These are phyloP conservation scores for Apophysomyces trapeziformis DNA, from an alignment of 371 early-diverging fungal genomes.

Conservation along the genomic window DNA sequence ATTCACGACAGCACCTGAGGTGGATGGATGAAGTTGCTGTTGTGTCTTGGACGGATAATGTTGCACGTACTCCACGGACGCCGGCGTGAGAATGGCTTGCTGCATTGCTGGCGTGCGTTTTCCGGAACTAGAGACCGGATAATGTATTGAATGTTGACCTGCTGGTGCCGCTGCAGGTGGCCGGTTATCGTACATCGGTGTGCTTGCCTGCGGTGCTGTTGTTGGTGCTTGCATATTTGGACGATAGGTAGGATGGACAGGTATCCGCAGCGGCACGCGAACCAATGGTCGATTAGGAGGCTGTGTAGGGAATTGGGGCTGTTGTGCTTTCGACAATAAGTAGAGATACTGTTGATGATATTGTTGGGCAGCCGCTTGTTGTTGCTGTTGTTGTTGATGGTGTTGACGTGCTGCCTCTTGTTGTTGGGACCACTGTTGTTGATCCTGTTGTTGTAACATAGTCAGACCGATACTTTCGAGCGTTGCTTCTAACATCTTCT, in stretches of 20 bases:
- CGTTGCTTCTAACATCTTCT: conserved; percentile 46
- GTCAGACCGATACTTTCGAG: conserved; percentile 42
- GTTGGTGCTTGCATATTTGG: conserved; percentile 19
- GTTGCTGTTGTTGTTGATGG: conserved; percentile 37
- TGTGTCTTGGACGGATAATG: conserved; percentile 2
- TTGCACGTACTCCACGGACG: neutral
- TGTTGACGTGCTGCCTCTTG: conserved; percentile 22
- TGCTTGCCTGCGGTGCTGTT: conserved; percentile 1
- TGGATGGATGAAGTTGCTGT: conserved; percentile 8
- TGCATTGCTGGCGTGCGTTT: conserved; percentile 12
- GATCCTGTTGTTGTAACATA: conserved; percentile 31
- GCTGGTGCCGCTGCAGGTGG: conserved; percentile 14
- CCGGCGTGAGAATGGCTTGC: conserved; percentile 7
- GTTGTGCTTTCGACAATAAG: conserved; percentile 33
- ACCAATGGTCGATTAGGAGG: conserved; percentile 27
- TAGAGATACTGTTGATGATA: conserved; percentile 38
- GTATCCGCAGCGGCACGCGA: conserved; percentile 36
- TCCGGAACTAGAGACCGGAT: conserved; percentile 9
- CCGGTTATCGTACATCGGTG: conserved; percentile 12
- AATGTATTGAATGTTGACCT: conserved; percentile 17
- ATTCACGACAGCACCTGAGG: conserved; percentile 12
- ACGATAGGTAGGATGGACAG: conserved; percentile 33
- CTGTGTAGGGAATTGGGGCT: conserved; percentile 31
- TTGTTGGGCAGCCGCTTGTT: conserved; percentile 26
- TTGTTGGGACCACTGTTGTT: conserved; percentile 27